These are phyloP conservation scores for Nemania diffusa DNA, from an alignment of 2,329 filamentous ascomycete genomes.

Conservation along the genomic window DNA sequence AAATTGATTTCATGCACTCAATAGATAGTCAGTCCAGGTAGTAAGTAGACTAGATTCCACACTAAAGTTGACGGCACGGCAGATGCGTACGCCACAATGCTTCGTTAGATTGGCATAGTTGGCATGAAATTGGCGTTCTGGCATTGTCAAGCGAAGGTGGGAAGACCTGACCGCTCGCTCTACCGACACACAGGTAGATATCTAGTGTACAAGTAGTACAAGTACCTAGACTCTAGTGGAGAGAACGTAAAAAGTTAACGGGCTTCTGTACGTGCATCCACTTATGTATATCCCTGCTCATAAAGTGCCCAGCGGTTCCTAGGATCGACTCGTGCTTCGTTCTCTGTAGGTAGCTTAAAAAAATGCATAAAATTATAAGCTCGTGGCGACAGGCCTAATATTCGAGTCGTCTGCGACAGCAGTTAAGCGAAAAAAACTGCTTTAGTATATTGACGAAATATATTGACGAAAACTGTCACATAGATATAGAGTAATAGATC, in stretches of 20 bases:
- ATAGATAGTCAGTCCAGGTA: not conserved
- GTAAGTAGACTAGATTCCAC: not conserved
- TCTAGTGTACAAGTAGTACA: no score
- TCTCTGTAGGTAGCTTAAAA: not conserved
- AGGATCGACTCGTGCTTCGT: conserved; percentile 2
- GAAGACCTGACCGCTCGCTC: no score
- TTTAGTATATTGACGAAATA: not conserved
- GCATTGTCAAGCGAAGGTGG: not conserved
- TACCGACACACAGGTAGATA: not conserved
- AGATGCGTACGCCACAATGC: conserved; percentile 23
- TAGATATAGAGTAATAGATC: no score
- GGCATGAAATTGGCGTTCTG: not conserved
- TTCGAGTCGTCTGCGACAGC: conserved; percentile 1
- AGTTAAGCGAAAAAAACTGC: not conserved
- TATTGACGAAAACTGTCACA: no score
- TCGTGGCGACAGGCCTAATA: conserved; percentile 16
- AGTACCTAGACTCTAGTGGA: no score
- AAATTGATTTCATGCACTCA: no score
- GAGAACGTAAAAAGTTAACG: conserved; percentile 5
- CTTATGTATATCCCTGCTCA: no score
- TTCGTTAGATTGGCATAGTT: conserved; percentile 21
- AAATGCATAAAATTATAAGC: conserved; percentile 16
- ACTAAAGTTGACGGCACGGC: conserved; percentile 14
- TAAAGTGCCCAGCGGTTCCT: not conserved
- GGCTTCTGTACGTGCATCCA: not conserved